phyloP scores from a whole-genome alignment of 352 stramenopile species.

The Stramenopiles sp. region DNA sequence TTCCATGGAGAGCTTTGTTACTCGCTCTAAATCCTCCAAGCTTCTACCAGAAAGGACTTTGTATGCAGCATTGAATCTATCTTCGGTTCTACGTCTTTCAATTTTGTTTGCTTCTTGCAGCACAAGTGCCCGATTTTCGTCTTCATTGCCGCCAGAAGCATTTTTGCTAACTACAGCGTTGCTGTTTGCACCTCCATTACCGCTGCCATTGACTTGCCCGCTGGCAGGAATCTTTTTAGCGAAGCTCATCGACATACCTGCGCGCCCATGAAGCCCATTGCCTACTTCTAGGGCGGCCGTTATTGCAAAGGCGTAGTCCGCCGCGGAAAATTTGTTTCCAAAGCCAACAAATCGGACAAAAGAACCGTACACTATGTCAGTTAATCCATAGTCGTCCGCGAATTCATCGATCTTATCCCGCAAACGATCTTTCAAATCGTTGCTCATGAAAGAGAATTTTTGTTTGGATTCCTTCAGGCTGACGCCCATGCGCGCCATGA shows the following conservation, averaged over 20 bases:
- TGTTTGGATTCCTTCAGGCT: constrained; percentile 81
- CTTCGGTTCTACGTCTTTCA: constrained; percentile 13
- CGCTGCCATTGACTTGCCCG: constrained; percentile 11
- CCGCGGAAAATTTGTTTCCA: constrained; percentile 74
- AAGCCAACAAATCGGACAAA: constrained; percentile 82
- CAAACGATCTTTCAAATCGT: constrained; percentile 67
- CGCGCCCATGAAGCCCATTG: constrained; percentile 37
- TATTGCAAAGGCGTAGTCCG: constrained; percentile 78
- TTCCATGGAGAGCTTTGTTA: constrained; percentile 78
- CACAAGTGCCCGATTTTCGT: constrained; percentile 9
- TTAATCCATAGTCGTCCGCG: constrained; percentile 73
- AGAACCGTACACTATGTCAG: constrained; percentile 84
- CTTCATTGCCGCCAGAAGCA: neutral
- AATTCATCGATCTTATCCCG: constrained; percentile 71
- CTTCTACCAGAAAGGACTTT: constrained; percentile 38
- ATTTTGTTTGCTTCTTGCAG: constrained; percentile 11
- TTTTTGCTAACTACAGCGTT: constrained; percentile 14
- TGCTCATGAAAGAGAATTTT: constrained; percentile 82
- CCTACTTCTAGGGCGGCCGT: constrained; percentile 77
- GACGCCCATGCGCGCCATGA: constrained; percentile 92
- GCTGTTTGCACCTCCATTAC: constrained; percentile 23
- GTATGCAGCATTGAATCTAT: constrained; percentile 51
- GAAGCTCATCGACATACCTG: too few relatives aligned
- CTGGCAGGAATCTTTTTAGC: too few relatives aligned
- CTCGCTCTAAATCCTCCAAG: constrained; percentile 57